Evolutionary conservation across 2,329 filamentous ascomycete species (phyloP).

Genomic region (Plectosphaerella cucumerina): DNA sequence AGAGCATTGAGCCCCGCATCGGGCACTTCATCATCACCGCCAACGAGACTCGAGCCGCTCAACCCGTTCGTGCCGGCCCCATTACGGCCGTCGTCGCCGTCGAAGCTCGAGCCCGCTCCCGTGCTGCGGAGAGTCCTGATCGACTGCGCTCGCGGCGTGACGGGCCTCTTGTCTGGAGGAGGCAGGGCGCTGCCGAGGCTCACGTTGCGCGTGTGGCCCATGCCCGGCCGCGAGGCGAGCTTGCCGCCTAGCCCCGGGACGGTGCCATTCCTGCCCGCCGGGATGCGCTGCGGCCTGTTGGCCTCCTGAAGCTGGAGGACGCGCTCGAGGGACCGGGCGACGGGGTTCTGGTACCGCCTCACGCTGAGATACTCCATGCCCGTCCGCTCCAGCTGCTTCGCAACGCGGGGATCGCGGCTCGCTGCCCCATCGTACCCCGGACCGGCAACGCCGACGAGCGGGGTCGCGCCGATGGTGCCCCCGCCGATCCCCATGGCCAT

Average conservation of each 20-base stretch:
- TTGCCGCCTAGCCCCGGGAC: constrained; percentile 29
- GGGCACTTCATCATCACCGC: constrained; percentile 37
- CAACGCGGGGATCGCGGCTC: constrained; percentile 57
- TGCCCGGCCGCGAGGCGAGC: constrained; percentile 21
- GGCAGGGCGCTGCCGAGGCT: constrained; percentile 20
- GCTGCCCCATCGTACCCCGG: constrained; percentile 47
- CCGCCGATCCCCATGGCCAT: constrained; percentile 16
- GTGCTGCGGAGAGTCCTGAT: constrained; percentile 24
- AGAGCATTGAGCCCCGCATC: constrained; percentile 43
- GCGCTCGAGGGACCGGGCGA: constrained; percentile 55
- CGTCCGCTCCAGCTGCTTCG: constrained; percentile 63
- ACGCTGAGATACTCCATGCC: constrained; percentile 73
- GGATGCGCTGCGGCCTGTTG: constrained; percentile 46
- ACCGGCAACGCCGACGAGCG: constrained; percentile 48
- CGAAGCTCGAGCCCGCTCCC: constrained; percentile 39
- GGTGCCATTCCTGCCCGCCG: constrained; percentile 28
- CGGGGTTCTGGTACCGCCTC: constrained; percentile 66
- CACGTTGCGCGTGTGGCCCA: constrained; percentile 32
- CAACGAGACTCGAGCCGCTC: constrained; percentile 46
- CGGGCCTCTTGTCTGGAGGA: constrained; percentile 18
- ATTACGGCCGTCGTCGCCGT: constrained; percentile 34
- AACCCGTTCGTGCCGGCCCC: constrained; percentile 28
- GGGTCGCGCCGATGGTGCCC: constrained; percentile 37
- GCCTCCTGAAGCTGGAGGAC: constrained; percentile 30
- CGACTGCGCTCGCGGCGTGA: constrained; percentile 26